A percentile compares a stretch with the other conserved stretches of the same genome.
Evolutionary conservation across 441 rosid genomes (phyloP).

Genomic region (Corymbia citriodora): DNA sequence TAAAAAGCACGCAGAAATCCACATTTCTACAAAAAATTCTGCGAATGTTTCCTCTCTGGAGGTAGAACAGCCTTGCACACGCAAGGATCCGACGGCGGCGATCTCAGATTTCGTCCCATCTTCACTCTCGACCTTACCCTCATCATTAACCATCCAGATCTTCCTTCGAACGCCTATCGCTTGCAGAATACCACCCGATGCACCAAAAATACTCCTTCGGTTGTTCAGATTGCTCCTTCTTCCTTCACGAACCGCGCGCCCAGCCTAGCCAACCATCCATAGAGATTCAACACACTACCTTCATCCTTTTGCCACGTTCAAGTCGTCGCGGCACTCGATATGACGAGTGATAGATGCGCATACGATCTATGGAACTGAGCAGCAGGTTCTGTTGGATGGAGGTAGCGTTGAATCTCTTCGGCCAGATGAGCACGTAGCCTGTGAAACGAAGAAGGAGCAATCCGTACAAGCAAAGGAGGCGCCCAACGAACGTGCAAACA

Average conservation of each 20-base stretch:
- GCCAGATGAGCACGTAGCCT: background rate
- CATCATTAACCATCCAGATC: conserved; percentile 2
- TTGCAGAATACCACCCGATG: conserved; percentile 33
- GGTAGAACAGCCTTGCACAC: conserved; percentile 43
- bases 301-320: background rate
- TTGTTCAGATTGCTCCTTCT: background rate
- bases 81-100: conserved; percentile 60
- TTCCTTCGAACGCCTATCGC: conserved; percentile 55
- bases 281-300: background rate
- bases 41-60: conserved; percentile 41
- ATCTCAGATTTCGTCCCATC: conserved; percentile 84
- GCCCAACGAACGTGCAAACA: background rate
- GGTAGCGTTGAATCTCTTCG: background rate
- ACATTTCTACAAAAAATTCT: conserved; percentile 83
- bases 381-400: background rate
- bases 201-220: conserved; percentile 18
- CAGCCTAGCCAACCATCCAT: background rate
- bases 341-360: no score
- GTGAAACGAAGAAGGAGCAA: background rate
- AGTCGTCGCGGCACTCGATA: no score
- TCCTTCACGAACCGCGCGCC: background rate
- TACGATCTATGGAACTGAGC: no score
- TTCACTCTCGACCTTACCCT: conserved; percentile 58
- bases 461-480: background rate
- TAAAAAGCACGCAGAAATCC: conserved; percentile 74